Evolutionary conservation across 345 rosid species (phyloP).

Genomic region (Sisymbrium altissimum): DNA sequence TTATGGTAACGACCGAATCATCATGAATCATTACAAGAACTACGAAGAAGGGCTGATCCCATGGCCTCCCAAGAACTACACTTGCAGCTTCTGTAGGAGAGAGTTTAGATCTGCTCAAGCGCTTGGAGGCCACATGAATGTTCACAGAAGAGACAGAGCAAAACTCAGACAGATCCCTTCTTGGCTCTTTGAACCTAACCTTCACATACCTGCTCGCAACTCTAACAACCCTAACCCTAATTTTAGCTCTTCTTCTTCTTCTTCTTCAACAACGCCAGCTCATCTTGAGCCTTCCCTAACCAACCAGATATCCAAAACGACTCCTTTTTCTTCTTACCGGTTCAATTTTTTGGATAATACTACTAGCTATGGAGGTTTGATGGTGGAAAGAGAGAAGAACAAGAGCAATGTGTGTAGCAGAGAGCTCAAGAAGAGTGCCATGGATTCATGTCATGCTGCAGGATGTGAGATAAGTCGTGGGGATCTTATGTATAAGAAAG

Average conservation of each 20-base stretch:
- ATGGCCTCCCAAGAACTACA: conserved; percentile 56
- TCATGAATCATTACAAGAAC: conserved; percentile 29
- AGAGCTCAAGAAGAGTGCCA: conserved; percentile 26
- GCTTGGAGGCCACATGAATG: conserved; percentile 77
- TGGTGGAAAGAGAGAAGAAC: conserved; percentile 31
- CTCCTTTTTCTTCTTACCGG: conserved; percentile 10
- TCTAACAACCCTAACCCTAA: conserved; percentile 38
- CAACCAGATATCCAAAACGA: conserved; percentile 24
- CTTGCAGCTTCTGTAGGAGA: conserved; percentile 56
- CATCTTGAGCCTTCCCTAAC: conserved; percentile 8
- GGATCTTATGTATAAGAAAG: conserved; percentile 36
- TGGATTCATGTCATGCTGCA: conserved; percentile 22
- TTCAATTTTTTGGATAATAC: conserved; percentile 6
- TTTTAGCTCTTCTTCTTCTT: conserved; percentile 26
- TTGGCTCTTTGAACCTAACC: conserved; percentile 43
- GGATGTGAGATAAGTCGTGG: conserved; percentile 27
- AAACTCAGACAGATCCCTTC: conserved; percentile 48
- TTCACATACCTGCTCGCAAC: conserved; percentile 24
- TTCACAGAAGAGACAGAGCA: conserved; percentile 72
- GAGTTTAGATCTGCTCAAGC: conserved; percentile 68
- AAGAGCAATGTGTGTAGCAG: conserved; percentile 24
- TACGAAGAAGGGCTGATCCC: conserved; percentile 35
- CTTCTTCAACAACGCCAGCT: conserved; percentile 28
- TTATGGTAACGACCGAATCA: conserved; percentile 18
- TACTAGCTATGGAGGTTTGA: conserved; percentile 25